Evolutionary conservation across 2,329 filamentous ascomycete species (phyloP).

Genomic region (Colletotrichum sp.): DNA sequence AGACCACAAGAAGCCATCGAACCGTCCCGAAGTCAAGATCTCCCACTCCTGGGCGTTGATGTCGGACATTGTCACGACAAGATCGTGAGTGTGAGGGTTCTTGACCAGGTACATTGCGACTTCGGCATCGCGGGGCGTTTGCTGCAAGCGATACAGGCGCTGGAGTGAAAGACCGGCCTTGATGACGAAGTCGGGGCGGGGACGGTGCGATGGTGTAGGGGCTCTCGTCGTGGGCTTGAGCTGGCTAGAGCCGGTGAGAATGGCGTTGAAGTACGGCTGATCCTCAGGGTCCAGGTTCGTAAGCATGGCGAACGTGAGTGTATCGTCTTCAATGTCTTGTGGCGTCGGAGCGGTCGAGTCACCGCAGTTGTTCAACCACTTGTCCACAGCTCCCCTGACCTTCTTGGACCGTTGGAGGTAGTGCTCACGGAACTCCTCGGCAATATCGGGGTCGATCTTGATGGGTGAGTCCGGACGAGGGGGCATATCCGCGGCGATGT

Average conservation of each 20-base stretch:
- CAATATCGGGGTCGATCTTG: slow-evolving; percentile 90
- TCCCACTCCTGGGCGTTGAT: slow-evolving; percentile 97
- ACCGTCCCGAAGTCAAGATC: slow-evolving; percentile 89
- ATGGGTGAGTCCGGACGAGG: slow-evolving; percentile 64
- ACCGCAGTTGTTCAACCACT: slow-evolving; percentile 83
- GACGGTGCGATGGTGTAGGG: slow-evolving; percentile 70
- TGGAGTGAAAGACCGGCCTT: slow-evolving; percentile 81
- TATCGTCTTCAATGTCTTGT: slow-evolving; percentile 92
- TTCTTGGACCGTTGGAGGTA: slow-evolving; percentile 92
- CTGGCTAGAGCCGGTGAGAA: slow-evolving; percentile 67
- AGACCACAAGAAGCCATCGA: slow-evolving; percentile 94
- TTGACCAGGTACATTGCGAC: slow-evolving; percentile 85
- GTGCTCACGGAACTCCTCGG: slow-evolving; percentile 90
- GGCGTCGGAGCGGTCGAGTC: slow-evolving; percentile 76
- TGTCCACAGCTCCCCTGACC: slow-evolving; percentile 88
- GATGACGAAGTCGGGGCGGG: slow-evolving; percentile 74
- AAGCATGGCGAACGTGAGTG: slow-evolving; percentile 88
- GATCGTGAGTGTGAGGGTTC: slow-evolving; percentile 80
- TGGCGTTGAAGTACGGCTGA: slow-evolving; percentile 79
- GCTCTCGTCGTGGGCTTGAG: slow-evolving; percentile 63
- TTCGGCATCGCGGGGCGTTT: slow-evolving; percentile 82
- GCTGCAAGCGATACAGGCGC: slow-evolving; percentile 77
- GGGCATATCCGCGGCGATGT: slow-evolving; percentile 63
- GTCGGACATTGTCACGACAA: slow-evolving; percentile 84
- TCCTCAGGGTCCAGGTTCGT: slow-evolving; percentile 81